phyloP scores from a whole-genome alignment of 805 yeast species.

The Saccharomycopsis synnaedendra region DNA sequence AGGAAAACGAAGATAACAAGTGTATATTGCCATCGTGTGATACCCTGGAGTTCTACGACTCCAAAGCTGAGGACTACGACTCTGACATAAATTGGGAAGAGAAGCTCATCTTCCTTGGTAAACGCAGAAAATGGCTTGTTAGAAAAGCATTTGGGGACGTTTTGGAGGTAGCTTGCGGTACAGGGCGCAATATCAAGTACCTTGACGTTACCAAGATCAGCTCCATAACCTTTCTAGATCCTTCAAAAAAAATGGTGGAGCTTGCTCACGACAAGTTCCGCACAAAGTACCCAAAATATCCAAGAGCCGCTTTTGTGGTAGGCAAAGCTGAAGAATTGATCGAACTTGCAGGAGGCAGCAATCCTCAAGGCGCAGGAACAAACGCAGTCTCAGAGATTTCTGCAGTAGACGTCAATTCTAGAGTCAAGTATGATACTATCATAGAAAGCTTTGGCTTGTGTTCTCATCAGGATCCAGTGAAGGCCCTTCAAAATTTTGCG shows the following conservation, averaged over 20 bases:
- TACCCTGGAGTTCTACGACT: conserved; percentile 70
- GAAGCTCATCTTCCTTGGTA: conserved; percentile 33
- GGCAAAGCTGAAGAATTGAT: conserved; percentile 81
- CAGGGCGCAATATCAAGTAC: conserved; percentile 84
- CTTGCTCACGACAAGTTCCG: conserved; percentile 65
- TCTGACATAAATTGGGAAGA: conserved; percentile 55
- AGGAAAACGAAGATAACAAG: conserved; percentile 8
- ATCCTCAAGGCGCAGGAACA: conserved; percentile 18
- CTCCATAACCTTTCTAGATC: conserved; percentile 77
- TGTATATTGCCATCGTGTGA: conserved; percentile 60
- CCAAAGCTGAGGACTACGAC: conserved; percentile 73
- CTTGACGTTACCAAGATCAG: conserved; percentile 46
- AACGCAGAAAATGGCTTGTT: conserved; percentile 71
- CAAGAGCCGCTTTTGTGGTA: conserved; percentile 74
- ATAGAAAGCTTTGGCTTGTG: conserved; percentile 93
- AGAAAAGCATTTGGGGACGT: conserved; percentile 77
- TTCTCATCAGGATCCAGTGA: conserved; percentile 88
- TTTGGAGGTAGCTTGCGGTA: conserved; percentile 89
- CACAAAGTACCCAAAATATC: conserved; percentile 50
- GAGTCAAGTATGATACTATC: conserved; percentile 76
- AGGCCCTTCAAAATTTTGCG: conserved; percentile 65
- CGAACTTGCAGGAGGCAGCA: conserved; percentile 33
- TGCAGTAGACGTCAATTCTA: conserved; percentile 18
- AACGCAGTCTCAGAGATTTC: conserved; percentile 19
- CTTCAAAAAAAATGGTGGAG: conserved; percentile 80